Conservation (phyloP, 768 basidiomycete genomes). For the Leucocoprinus leucothites region DNA sequence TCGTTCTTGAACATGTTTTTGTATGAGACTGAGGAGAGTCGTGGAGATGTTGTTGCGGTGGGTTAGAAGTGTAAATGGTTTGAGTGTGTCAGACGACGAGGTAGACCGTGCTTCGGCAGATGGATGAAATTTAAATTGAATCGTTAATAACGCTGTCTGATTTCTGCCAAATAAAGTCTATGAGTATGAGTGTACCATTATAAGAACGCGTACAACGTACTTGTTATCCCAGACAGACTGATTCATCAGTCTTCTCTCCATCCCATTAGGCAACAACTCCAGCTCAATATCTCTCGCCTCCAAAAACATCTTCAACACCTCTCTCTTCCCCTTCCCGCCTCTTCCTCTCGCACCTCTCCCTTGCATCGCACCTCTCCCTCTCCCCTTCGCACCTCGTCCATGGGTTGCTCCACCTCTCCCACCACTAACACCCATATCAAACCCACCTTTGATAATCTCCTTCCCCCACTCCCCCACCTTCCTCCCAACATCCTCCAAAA, state of each 20-base stretch:
- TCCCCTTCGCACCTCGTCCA: constrained; percentile 24
- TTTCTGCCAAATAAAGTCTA: constrained; percentile 41
- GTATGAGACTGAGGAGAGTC: constrained; percentile 50
- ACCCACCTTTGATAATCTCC: constrained; percentile 65
- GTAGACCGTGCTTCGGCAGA: constrained; percentile 36
- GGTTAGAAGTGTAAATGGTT: constrained; percentile 53
- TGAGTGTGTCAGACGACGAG: constrained; percentile 19
- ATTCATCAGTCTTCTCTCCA: constrained; percentile 75
- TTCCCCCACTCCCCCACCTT: constrained; percentile 71
- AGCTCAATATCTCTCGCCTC: constrained; percentile 67
- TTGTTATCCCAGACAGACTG: constrained; percentile 82
- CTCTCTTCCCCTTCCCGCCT: constrained; percentile 52
- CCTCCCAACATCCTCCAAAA: constrained; percentile 79
- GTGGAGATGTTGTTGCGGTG: constrained; percentile 57
- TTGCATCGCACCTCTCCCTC: constrained; percentile 15
- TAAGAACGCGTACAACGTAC: constrained; percentile 39
- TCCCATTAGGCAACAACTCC: constrained; percentile 76
- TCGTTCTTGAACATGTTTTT: constrained; percentile 41
- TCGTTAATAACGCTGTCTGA: constrained; percentile 63
- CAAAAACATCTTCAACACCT: constrained; percentile 66
- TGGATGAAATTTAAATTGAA: constrained; percentile 69
- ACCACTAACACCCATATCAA: constrained; percentile 25
- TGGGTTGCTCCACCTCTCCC: constrained; percentile 15
- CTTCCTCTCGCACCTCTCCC: constrained; percentile 27
- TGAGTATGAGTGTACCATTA: neutral